Conservation (phyloP, 2,329 filamentous ascomycete genomes). For the Alternaria gaisen region DNA sequence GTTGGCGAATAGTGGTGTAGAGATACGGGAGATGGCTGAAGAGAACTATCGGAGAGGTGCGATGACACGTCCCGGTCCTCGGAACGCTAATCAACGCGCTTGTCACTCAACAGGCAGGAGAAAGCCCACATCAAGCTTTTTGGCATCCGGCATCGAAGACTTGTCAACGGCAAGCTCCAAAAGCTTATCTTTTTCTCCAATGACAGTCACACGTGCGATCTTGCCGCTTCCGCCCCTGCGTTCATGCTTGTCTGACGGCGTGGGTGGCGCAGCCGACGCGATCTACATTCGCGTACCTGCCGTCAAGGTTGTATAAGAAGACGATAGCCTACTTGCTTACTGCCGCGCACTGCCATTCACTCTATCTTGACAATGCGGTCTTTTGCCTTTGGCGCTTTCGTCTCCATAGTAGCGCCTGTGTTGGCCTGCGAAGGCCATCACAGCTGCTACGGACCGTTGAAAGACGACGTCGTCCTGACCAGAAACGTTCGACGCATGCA, state of each 20-base stretch:
- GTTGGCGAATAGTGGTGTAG: not conserved
- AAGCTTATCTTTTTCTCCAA: constrained; percentile 34
- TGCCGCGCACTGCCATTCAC: not conserved
- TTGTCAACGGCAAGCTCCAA: constrained; percentile 25
- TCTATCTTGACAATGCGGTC: constrained; percentile 21
- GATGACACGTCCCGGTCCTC: constrained; percentile 9
- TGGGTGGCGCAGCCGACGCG: not conserved
- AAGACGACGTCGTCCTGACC: constrained; percentile 52
- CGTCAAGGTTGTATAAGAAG: constrained; percentile 16
- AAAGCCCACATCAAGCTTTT: constrained; percentile 27
- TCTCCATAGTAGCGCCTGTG: constrained; percentile 14
- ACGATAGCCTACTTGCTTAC: not conserved
- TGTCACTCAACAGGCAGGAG: constrained; percentile 32
- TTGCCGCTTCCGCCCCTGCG: constrained; percentile 4
- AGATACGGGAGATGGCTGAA: not conserved
- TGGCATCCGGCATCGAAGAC: constrained; percentile 7
- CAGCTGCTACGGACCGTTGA: constrained; percentile 52
- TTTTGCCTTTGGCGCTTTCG: constrained; percentile 14
- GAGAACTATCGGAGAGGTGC: constrained; percentile 10
- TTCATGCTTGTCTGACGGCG: not conserved
- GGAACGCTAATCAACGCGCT: constrained; percentile 26
- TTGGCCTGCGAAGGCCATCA: constrained; percentile 44
- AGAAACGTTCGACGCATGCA: constrained; percentile 56
- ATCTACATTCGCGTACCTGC: not conserved
- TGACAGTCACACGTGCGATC: constrained; percentile 23